phyloP scores from a whole-genome alignment of 164 flowering plant genomes.

The Annona cherimola region DNA sequence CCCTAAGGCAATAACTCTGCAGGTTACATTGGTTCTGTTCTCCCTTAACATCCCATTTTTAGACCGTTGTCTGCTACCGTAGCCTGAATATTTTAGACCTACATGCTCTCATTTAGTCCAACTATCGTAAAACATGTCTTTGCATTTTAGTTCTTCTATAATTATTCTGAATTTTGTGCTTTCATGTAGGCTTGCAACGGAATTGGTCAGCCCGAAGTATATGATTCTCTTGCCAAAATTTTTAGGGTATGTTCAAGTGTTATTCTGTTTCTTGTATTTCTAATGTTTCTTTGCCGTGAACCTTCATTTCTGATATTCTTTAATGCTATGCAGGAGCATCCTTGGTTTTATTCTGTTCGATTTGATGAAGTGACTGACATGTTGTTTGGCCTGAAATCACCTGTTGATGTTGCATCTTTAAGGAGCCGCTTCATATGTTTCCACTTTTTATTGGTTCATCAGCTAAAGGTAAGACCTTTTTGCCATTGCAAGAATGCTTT shows the following conservation, averaged over 20 bases:
- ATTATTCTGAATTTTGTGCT: background rate
- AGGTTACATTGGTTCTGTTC: no score
- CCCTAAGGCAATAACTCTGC: no score
- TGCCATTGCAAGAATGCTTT: no score
- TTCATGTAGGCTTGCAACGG: slow-evolving; percentile 37
- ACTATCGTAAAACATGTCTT: background rate
- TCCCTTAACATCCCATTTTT: no score
- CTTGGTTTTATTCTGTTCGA: slow-evolving; percentile 60
- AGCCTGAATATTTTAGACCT: no score
- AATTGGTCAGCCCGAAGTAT: slow-evolving; percentile 43
- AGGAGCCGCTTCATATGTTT: slow-evolving; percentile 61
- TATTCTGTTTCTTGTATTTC: background rate
- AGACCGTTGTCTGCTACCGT: no score
- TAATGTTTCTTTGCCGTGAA: background rate
- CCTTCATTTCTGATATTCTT: background rate
- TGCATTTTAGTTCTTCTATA: background rate
- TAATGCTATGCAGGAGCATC: slow-evolving; percentile 54
- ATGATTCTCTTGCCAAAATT: slow-evolving; percentile 51
- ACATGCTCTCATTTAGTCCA: no score
- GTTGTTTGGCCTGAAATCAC: slow-evolving; percentile 44
- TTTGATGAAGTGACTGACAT: slow-evolving; percentile 55
- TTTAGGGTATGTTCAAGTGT: slow-evolving; percentile 50
- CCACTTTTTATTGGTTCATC: slow-evolving; percentile 49
- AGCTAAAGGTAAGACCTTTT: slow-evolving; percentile 43
- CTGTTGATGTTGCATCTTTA: slow-evolving; percentile 33